Evolutionary conservation across 2,329 filamentous ascomycete genomes (phyloP), one percentile per base, ranked within the genome.

Genomic region (Ceratocystis papillata): DNA sequence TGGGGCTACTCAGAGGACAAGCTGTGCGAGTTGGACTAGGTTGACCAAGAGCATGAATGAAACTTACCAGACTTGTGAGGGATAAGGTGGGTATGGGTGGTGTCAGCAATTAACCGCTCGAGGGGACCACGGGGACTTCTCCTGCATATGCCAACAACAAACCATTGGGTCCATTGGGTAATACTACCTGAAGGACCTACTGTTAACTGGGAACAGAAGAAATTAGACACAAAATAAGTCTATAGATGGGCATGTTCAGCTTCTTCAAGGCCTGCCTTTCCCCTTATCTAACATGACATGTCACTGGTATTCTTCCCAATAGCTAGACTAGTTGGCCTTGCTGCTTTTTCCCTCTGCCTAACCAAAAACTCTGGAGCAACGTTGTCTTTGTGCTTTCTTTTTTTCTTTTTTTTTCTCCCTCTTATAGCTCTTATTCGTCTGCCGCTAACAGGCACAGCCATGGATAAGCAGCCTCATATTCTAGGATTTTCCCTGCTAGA

Each of bases 401-500:
- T 48, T 48, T 48, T n/a, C 20, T 12, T 5, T 20, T n/a, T 25
- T 2, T 12, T 28, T 15, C n/a, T 33, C 7, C 25, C 12, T 37
- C 28, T 37, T 55, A 3, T 53, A 8, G n/a, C 22, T n/a, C 22
- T 10, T 53, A 30, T 59, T 59, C 55, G 25, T 12, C 55, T 37
- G 33, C 15, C 15, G 7, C 15, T 22, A 57, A 33, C 55, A 37
- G n/a, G 55, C 55, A 59, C 55, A 59, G 25, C 30, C 55, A 28
- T 59, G 25, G 55, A 59, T n/a, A 15, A 37, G 55, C 15, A 8
- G 28, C 55, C 30, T 59, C 17, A 8, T 3, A 8, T 37, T n/a
- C 55, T 37, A n/a, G 55, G 55, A 59, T 59, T 30, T 59, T 37
- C 55, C 55, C 25, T 59, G 55, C 30, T 59, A n/a, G 7, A 17